Conservation (phyloP, 2,329 filamentous ascomycete genomes). For the Epichloe bromicola region DNA sequence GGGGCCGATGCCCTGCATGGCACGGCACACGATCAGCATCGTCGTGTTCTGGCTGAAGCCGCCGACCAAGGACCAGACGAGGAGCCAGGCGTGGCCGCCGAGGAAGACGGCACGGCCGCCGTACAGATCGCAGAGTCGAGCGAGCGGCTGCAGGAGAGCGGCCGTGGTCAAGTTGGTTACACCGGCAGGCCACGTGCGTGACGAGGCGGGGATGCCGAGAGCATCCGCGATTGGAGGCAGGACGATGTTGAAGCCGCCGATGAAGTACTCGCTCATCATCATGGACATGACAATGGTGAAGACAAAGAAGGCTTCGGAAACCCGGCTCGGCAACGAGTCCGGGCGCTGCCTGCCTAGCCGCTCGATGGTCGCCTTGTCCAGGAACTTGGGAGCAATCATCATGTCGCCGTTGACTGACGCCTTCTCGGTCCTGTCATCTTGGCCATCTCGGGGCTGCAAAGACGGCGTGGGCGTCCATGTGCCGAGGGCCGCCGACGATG, state of each 20-base stretch:
- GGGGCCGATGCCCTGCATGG: conserved; percentile 60
- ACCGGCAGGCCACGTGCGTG: conserved; percentile 50
- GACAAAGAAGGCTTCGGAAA: conserved; percentile 49
- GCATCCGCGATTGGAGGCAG: conserved; percentile 50
- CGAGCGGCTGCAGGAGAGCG: conserved; percentile 47
- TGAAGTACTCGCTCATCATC: conserved; percentile 58
- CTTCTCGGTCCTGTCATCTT: neutral
- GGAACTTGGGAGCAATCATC: neutral
- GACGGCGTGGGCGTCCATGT: neutral
- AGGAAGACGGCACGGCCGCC: conserved; percentile 50
- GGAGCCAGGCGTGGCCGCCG: conserved; percentile 48
- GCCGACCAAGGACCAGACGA: conserved; percentile 53
- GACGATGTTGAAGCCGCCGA: conserved; percentile 65
- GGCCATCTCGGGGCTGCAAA: neutral
- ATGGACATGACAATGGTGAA: conserved; percentile 50
- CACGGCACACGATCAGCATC: conserved; percentile 63
- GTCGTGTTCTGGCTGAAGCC: conserved; percentile 55
- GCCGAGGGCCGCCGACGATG: neutral
- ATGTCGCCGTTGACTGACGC: neutral
- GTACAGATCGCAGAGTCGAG: conserved; percentile 48
- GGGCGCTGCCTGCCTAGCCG: conserved; percentile 50
- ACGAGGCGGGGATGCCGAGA: conserved; percentile 49
- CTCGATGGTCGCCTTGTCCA: conserved; percentile 33
- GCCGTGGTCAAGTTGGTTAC: conserved; percentile 46
- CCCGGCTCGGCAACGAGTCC: conserved; percentile 35